These are phyloP conservation scores for Penicillium bovifimosum DNA, from an alignment of 495 filamentous ascomycete species.

Conservation along the genomic window DNA sequence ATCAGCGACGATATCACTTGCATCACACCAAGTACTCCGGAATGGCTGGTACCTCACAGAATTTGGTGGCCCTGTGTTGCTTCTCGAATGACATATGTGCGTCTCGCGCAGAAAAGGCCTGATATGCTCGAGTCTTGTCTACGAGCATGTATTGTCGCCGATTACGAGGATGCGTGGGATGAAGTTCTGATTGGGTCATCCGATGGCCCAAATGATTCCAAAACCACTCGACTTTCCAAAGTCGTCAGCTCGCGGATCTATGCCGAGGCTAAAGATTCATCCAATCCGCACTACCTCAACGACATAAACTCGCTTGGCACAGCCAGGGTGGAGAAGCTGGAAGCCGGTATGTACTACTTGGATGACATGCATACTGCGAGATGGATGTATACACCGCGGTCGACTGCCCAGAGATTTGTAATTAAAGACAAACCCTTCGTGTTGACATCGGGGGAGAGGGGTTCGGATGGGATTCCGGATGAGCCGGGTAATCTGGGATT, in stretches of 20 bases:
- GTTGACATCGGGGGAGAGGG: slow-evolving; percentile 5
- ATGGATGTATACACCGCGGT: slow-evolving; percentile 4
- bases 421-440: slow-evolving; percentile 5
- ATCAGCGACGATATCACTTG: slow-evolving; percentile 7
- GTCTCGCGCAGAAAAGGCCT: background rate
- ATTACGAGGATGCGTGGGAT: background rate
- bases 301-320: background rate
- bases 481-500: slow-evolving; percentile 5
- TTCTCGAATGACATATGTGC: background rate
- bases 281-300: slow-evolving; percentile 1
- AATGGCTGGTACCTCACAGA: background rate
- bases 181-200: slow-evolving; percentile 1
- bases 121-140: background rate
- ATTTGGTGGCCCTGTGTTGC: slow-evolving; percentile 2
- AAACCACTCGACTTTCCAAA: slow-evolving; percentile 8
- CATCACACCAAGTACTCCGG: slow-evolving; percentile 1
- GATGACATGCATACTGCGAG: slow-evolving; percentile 3
- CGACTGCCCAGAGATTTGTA: slow-evolving; percentile 4
- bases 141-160: too few relatives aligned
- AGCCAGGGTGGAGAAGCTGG: background rate
- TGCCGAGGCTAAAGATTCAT: slow-evolving; percentile 5
- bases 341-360: background rate
- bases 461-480: slow-evolving; percentile 1
- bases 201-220: slow-evolving; percentile 2
- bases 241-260: too few relatives aligned